Evolutionary conservation across 2,329 filamentous ascomycete species (phyloP).

Genomic region (Pseudocercospora crystallina): DNA sequence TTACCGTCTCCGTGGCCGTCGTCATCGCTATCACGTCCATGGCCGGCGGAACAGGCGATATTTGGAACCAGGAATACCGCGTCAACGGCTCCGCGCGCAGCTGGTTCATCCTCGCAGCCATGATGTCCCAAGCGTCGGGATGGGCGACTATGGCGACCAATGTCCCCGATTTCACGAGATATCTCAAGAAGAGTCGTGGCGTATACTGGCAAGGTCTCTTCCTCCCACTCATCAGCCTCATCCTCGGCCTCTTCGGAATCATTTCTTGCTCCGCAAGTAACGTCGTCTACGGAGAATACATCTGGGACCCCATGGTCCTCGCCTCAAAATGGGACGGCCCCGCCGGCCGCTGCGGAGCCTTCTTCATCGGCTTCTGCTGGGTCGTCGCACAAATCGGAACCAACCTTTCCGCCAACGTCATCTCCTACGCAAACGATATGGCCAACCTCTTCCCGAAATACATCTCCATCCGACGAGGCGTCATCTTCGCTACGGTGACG

Average conservation of each 20-base stretch:
- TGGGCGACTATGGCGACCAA: constrained; percentile 39
- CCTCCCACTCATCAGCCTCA: constrained; percentile 50
- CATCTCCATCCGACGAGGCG: constrained; percentile 44
- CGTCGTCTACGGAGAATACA: constrained; percentile 52
- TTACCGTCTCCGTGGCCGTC: constrained; percentile 54
- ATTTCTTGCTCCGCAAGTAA: constrained; percentile 57
- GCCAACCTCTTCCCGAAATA: constrained; percentile 53
- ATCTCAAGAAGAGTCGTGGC: constrained; percentile 31
- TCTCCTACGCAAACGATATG: constrained; percentile 56
- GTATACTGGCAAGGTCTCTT: constrained; percentile 40
- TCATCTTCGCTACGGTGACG: constrained; percentile 49
- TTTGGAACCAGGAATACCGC: constrained; percentile 31
- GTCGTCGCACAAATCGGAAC: constrained; percentile 57
- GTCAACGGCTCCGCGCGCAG: constrained; percentile 27
- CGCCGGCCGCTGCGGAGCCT: constrained; percentile 34
- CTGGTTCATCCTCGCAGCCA: constrained; percentile 31
- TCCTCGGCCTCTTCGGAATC: constrained; percentile 55
- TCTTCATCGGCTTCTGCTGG: constrained; percentile 36
- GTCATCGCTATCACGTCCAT: constrained; percentile 35
- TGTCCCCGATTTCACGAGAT: constrained; percentile 40
- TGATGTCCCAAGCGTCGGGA: constrained; percentile 34
- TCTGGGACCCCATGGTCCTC: constrained; percentile 36
- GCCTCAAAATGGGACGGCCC: constrained; percentile 39
- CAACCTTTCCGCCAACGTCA: constrained; percentile 55
- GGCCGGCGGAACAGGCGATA: constrained; percentile 33